phyloP scores from a whole-genome alignment of 148 eudicot species.

The Spergularia marina region DNA sequence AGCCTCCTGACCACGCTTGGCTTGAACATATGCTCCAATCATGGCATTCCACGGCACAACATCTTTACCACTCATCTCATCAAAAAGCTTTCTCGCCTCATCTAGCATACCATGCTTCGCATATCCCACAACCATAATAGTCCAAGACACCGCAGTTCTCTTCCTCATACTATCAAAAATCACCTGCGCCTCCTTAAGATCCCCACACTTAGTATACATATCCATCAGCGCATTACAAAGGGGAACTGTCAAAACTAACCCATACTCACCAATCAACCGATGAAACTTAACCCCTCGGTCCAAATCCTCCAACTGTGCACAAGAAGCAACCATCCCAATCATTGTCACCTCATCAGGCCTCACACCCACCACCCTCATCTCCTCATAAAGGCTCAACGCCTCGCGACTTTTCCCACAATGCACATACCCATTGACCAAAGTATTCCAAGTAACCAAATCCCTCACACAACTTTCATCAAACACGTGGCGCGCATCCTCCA shows the following conservation, averaged over 20 bases:
- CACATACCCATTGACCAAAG: constrained; percentile 60
- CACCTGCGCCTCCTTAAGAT: constrained; percentile 37
- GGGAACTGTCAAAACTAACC: constrained; percentile 36
- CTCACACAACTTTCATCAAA: constrained; percentile 58
- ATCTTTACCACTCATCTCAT: constrained; percentile 49
- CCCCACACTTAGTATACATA: constrained; percentile 60
- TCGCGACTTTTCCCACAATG: constrained; percentile 38
- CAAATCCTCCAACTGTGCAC: constrained; percentile 48
- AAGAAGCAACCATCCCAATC: constrained; percentile 52
- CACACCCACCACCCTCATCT: constrained; percentile 42
- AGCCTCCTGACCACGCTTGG: constrained; percentile 44
- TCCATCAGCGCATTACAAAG: constrained; percentile 58
- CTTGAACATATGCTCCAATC: constrained; percentile 63
- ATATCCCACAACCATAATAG: constrained; percentile 54
- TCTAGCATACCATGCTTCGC: constrained; percentile 47
- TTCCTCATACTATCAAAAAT: constrained; percentile 45
- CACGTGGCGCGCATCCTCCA: constrained; percentile 45
- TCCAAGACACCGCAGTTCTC: constrained; percentile 60
- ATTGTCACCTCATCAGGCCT: constrained; percentile 56
- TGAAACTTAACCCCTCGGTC: constrained; percentile 43
- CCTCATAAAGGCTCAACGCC: constrained; percentile 42
- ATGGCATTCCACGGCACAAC: constrained; percentile 69
- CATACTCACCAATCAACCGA: constrained; percentile 28
- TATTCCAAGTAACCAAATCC: constrained; percentile 61
- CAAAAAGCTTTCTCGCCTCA: constrained; percentile 44